These are phyloP conservation scores for Kwoniella dejecticola DNA, from an alignment of 768 basidiomycete genomes.

Conservation along the genomic window DNA sequence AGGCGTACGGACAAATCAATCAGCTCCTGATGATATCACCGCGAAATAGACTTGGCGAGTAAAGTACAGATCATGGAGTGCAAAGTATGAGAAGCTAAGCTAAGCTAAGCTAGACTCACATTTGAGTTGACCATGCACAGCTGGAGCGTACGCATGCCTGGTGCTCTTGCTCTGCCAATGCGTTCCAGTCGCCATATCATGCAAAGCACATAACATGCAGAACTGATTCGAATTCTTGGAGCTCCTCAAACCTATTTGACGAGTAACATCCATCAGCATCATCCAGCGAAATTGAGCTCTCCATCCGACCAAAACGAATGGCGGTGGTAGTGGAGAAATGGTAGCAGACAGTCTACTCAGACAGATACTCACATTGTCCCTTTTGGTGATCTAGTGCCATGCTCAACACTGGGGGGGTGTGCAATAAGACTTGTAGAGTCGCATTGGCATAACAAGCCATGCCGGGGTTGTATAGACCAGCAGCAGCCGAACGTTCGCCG, in stretches of 20 bases:
- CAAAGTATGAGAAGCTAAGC: too few relatives aligned
- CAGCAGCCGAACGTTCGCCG: slow-evolving; percentile 19
- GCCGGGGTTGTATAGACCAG: slow-evolving; percentile 77
- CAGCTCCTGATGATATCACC: too few relatives aligned
- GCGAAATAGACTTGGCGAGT: too few relatives aligned
- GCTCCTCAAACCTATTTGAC: too few relatives aligned
- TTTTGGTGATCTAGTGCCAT: slow-evolving; percentile 38
- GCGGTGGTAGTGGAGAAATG: too few relatives aligned
- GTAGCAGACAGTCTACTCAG: background rate
- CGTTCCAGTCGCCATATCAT: slow-evolving; percentile 61
- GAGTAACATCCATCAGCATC: too few relatives aligned
- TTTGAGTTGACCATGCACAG: slow-evolving; percentile 70
- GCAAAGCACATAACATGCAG: slow-evolving; percentile 61
- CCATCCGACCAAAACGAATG: too few relatives aligned
- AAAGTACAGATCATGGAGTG: too few relatives aligned
- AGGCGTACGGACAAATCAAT: background rate
- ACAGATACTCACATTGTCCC: slow-evolving; percentile 63
- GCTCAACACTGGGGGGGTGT: slow-evolving; percentile 75
- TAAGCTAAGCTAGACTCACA: too few relatives aligned
- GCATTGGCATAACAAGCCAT: slow-evolving; percentile 98
- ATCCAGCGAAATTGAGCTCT: too few relatives aligned
- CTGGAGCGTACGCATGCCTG: slow-evolving; percentile 66
- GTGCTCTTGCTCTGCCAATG: slow-evolving; percentile 61
- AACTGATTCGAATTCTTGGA: too few relatives aligned
- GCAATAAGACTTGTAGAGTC: slow-evolving; percentile 85